Evolutionary conservation across 768 basidiomycete species (phyloP).

Genomic region (Hebeloma cylindrosporum): DNA sequence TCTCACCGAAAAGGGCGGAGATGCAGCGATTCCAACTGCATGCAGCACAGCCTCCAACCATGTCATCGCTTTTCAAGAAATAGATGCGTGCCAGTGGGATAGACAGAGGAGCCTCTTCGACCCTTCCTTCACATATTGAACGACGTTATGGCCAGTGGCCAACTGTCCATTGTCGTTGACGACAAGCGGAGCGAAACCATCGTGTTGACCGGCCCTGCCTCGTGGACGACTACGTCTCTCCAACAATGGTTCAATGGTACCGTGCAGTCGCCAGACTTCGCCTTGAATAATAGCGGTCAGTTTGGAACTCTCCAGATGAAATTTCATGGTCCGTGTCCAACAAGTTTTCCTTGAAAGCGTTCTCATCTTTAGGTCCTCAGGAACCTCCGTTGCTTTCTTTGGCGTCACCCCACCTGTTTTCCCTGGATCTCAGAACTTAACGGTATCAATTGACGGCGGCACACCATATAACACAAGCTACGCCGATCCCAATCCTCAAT

Average conservation of each 20-base stretch:
- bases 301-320: slow-evolving; percentile 16
- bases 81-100: no score
- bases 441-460: slow-evolving; percentile 24
- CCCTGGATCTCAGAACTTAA: slow-evolving; percentile 18
- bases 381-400: slow-evolving; percentile 25
- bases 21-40: no score
- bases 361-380: slow-evolving; percentile 7
- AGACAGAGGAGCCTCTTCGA: not conserved
- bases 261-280: slow-evolving; percentile 15
- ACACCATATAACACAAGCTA: slow-evolving; percentile 20
- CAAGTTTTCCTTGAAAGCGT: not conserved
- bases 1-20: no score
- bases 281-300: slow-evolving; percentile 5
- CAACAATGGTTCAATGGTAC: slow-evolving; percentile 23
- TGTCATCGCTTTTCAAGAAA: no score
- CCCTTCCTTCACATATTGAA: no score
- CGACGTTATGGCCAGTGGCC: slow-evolving; percentile 5
- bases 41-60: no score
- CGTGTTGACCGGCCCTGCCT: slow-evolving; percentile 10
- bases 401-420: slow-evolving; percentile 22
- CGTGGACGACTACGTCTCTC: slow-evolving; percentile 14
- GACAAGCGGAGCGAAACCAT: slow-evolving; percentile 17
- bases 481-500: slow-evolving; percentile 24
- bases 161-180: slow-evolving; percentile 19
- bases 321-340: slow-evolving; percentile 19